A percentile compares a stretch with the other conserved stretches of the same genome.
Evolutionary conservation across 768 basidiomycete genomes (phyloP).

Genomic region (Mrakia frigida): DNA sequence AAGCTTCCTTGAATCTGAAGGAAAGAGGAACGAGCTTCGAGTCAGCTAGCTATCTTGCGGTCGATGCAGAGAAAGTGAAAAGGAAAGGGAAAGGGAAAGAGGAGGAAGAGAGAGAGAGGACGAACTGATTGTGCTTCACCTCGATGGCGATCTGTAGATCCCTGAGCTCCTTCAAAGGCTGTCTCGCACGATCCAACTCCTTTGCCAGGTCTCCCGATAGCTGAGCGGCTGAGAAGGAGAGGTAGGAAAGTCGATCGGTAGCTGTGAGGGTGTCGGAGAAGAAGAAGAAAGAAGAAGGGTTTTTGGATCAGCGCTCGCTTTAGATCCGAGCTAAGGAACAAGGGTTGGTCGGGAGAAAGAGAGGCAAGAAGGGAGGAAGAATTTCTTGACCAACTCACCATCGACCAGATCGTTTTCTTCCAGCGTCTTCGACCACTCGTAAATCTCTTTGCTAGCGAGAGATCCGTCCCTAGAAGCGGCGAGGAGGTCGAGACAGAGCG

Average conservation of each 20-base stretch:
- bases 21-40: not conserved
- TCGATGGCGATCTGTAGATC: slow-evolving; percentile 11
- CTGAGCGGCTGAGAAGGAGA: slow-evolving; percentile 15
- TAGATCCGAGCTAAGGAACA: not conserved
- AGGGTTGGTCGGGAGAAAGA: not conserved
- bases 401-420: slow-evolving; percentile 23
- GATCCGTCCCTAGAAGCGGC: slow-evolving; percentile 8
- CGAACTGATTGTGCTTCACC: not conserved
- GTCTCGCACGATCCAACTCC: slow-evolving; percentile 5
- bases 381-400: not conserved
- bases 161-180: slow-evolving; percentile 22
- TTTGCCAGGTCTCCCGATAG: slow-evolving; percentile 15
- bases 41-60: not conserved
- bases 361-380: not conserved
- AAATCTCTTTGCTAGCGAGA: slow-evolving; percentile 22
- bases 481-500: slow-evolving; percentile 17
- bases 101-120: not conserved
- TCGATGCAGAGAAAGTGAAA: too few species aligned
- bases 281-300: not conserved
- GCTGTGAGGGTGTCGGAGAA: not conserved
- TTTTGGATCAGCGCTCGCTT: not conserved
- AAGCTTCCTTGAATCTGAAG: not conserved
- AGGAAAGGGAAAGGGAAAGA: too few species aligned
- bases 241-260: slow-evolving; percentile 21
- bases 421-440: slow-evolving; percentile 5